Percentiles rank a stretch among this genome's conserved stretches.
Conservation (phyloP, 73 alveolate species). For the Breviolum minutum region DNA sequence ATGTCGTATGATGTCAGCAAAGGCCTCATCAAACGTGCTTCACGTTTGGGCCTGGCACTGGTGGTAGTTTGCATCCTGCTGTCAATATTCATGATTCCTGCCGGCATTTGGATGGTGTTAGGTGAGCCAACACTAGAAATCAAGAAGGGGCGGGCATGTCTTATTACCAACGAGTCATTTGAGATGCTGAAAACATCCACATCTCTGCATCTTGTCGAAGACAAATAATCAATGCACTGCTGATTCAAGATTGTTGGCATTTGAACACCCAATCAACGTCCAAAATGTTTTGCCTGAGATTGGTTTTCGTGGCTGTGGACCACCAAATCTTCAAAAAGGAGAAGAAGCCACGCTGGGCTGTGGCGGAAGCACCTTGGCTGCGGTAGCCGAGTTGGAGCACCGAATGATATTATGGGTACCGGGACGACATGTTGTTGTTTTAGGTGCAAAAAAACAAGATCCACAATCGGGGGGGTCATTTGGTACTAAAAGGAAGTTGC, state of each 20-base stretch:
- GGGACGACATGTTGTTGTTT: too few relatives aligned
- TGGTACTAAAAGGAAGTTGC: too few relatives aligned
- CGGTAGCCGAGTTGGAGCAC: neutral
- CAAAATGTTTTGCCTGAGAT: neutral
- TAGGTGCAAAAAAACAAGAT: too few relatives aligned
- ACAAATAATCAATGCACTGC: neutral
- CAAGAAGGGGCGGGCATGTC: neutral
- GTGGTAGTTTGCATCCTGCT: constrained; percentile 19
- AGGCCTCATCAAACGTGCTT: neutral
- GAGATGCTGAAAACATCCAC: neutral
- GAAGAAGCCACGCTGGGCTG: constrained; percentile 27
- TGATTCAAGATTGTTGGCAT: too few relatives aligned
- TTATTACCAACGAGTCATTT: neutral
- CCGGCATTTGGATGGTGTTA: neutral
- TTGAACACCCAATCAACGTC: too few relatives aligned
- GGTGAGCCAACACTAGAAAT: too few relatives aligned
- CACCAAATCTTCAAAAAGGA: constrained; percentile 4
- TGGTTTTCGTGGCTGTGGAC: constrained; percentile 1
- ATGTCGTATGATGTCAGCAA: too few relatives aligned
- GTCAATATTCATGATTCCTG: neutral
- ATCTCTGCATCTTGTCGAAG: neutral
- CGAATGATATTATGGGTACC: too few relatives aligned
- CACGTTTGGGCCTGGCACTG: neutral
- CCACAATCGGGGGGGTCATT: neutral
- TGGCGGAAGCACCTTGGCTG: neutral